Percentiles rank a stretch among this genome's conserved stretches.
Evolutionary conservation across 2,329 filamentous ascomycete species (phyloP).

Genomic region (Colletotrichum orbiculare): DNA sequence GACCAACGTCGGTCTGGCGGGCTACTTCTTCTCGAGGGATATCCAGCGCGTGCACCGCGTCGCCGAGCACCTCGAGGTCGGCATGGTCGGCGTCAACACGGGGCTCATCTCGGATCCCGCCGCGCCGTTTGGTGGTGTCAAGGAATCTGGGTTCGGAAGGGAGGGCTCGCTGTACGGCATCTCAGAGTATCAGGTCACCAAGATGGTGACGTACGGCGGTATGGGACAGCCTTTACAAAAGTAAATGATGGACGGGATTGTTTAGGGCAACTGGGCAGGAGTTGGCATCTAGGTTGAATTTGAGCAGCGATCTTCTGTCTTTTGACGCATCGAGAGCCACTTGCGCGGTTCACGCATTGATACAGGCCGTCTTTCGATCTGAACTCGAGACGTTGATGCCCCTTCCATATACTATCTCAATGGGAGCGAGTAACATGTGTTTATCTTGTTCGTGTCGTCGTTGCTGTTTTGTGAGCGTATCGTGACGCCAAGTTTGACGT

Average conservation of each 20-base stretch:
- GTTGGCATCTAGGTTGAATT: neutral
- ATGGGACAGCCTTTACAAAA: conserved; percentile 37
- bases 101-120: conserved; percentile 71
- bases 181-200: conserved; percentile 79
- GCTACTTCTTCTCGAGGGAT: conserved; percentile 87
- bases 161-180: conserved; percentile 84
- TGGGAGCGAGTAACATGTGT: too few relatives aligned
- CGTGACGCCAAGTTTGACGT: too few relatives aligned
- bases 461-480: too few relatives aligned
- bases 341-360: neutral
- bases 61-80: conserved; percentile 79
- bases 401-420: too few relatives aligned
- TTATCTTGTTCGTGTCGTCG: too few relatives aligned
- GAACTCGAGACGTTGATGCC: too few relatives aligned
- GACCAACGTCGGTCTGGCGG: conserved; percentile 87
- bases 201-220: conserved; percentile 59
- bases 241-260: neutral
- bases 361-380: neutral
- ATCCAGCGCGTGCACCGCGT: conserved; percentile 70
- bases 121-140: conserved; percentile 80
- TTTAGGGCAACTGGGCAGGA: conserved; percentile 13
- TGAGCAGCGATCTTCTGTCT: neutral
- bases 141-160: conserved; percentile 83
- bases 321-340: neutral
- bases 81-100: conserved; percentile 89